Percentiles rank a stretch among this genome's conserved stretches.
phyloP scores from a whole-genome alignment of 257 asterid genomes.

The Anisodus acutangulus region DNA sequence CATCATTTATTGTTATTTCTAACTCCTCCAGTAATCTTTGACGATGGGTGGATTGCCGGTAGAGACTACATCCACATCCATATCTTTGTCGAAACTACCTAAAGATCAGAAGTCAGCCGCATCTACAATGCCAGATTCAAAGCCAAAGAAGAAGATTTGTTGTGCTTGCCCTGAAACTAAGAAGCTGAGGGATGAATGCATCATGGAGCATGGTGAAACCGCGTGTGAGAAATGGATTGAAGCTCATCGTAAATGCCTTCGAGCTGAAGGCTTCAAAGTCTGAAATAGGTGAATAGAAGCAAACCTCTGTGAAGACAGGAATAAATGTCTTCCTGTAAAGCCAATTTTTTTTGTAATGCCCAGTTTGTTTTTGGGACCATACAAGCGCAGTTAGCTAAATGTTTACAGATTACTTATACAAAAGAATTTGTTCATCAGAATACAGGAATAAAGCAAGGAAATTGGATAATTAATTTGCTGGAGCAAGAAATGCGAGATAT shows the following conservation, averaged over 20 bases:
- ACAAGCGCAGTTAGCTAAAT: background rate
- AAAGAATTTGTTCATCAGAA: background rate
- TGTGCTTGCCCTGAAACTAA: constrained; percentile 98
- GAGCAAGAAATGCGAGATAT: background rate
- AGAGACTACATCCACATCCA: constrained; percentile 48
- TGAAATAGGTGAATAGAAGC: constrained; percentile 36
- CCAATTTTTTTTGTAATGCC: background rate
- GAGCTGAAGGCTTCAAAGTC: constrained; percentile 89
- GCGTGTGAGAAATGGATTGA: constrained; percentile 83
- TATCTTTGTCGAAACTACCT: constrained; percentile 45
- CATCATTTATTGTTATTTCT: background rate
- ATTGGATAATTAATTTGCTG: background rate
- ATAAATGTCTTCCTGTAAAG: too few relatives aligned
- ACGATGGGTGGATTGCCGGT: constrained; percentile 58
- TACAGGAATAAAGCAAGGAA: background rate
- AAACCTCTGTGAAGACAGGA: background rate
- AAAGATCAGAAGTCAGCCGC: constrained; percentile 55
- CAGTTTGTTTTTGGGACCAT: background rate
- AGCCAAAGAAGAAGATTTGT: constrained; percentile 90
- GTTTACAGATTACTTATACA: background rate
- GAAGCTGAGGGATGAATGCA: constrained; percentile 81
- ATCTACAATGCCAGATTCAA: constrained; percentile 52
- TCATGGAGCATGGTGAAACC: constrained; percentile 80
- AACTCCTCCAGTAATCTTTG: background rate
- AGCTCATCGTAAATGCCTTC: constrained; percentile 83